Percentiles rank a stretch among this genome's conserved stretches.
Conservation (phyloP, 2,329 filamentous ascomycete species). For the Fusarium heterosporum region DNA sequence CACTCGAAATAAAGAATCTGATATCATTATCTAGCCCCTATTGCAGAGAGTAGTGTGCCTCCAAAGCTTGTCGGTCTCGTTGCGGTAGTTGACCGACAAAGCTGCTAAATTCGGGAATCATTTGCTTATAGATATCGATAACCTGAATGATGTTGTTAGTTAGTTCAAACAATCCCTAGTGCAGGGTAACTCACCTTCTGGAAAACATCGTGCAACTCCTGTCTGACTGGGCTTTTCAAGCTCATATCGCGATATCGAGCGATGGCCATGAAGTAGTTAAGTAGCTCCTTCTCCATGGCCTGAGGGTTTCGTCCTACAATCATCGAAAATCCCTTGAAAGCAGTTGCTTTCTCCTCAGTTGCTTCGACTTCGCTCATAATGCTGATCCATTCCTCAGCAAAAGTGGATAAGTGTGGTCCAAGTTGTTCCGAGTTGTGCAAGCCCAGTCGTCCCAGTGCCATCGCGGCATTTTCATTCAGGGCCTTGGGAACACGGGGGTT, state of each 20-base stretch:
- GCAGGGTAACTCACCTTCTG: conserved; percentile 70
- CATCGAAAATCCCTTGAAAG: conserved; percentile 89
- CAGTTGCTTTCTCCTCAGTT: conserved; percentile 93
- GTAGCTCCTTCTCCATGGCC: conserved; percentile 87
- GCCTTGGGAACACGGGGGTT: conserved; percentile 88
- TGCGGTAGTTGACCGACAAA: conserved; percentile 65
- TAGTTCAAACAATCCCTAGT: neutral
- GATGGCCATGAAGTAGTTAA: conserved; percentile 86
- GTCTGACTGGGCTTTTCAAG: conserved; percentile 69
- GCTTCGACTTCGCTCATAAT: conserved; percentile 87
- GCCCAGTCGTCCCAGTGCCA: conserved; percentile 89
- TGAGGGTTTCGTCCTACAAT: conserved; percentile 88
- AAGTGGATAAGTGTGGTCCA: conserved; percentile 81
- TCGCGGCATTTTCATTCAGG: conserved; percentile 92
- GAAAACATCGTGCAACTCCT: conserved; percentile 77
- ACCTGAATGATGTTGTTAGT: conserved; percentile 53
- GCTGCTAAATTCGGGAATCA: conserved; percentile 69
- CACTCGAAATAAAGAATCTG: neutral
- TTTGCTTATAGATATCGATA: conserved; percentile 66
- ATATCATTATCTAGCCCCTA: conserved; percentile 2
- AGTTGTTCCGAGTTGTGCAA: conserved; percentile 80
- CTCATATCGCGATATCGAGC: conserved; percentile 78
- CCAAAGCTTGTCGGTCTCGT: conserved; percentile 63
- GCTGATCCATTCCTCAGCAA: conserved; percentile 83
- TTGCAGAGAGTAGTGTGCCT: conserved; percentile 60